Evolutionary conservation across 768 basidiomycete species (phyloP), one percentile per base, ranked within the genome.

Genomic region (Suillus bovinus): DNA sequence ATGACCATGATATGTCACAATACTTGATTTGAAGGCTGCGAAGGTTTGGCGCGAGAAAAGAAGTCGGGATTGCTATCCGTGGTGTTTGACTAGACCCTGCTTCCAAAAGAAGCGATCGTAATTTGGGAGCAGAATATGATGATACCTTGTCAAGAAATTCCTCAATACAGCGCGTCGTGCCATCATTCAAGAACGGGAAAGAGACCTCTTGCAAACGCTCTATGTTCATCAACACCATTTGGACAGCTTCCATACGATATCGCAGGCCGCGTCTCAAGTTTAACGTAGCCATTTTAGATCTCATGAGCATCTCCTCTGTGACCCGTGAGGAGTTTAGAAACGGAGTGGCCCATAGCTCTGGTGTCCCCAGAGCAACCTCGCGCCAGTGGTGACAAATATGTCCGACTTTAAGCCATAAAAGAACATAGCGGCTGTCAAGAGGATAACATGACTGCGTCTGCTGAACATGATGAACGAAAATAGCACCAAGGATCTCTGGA

Each of bases 291-390:
- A 70, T 76, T 65, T 80, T 82, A 4, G 83, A 84, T 24, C 82
- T 75, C 39, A 67, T 69, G 29, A 84, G 63, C 74, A 83, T 78
- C 66, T 79, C 80, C 59, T 77, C 71, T 20, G 74, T 76, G 77
- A 78, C 80, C 34, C 63, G 65, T 10, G 70, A 73, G 29, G 71
- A 73, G 11, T 64, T 67, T 42, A 80, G 76, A 3, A 74, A 67
- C 27, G 77, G 70, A 50, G 67, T 68, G 20, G 74, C 71, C 81
- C 81, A 82, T 41, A 82, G 68, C n/a, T 56, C 63, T 4, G 80
- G 79, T 55, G 71, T 77, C 38, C 66, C 70, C 4, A 81, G 61
- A 11, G 80, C 79, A 2, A 81, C 76, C 0, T 72, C 62, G 33
- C 81, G 76, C 80, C 79, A 82, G 47, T 78, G 73, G 49, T 20